These are phyloP conservation scores for Pulicaria dysenterica DNA, from an alignment of 129 eudicot species.

Conservation along the genomic window DNA sequence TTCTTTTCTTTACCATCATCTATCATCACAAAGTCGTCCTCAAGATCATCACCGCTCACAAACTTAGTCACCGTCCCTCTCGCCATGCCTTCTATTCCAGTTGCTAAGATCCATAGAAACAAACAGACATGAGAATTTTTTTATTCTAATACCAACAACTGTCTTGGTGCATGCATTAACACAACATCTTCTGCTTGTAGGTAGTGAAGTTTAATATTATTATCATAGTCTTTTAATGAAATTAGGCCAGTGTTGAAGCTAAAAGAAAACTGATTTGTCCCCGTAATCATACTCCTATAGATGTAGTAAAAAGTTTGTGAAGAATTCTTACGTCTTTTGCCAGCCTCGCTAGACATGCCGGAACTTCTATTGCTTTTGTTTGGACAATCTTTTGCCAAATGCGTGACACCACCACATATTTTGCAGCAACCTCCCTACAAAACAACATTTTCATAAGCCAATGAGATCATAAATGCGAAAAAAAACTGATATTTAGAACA, in stretches of 20 bases:
- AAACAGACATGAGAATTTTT: background rate
- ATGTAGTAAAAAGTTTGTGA: background rate
- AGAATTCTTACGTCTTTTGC: slow-evolving; percentile 46
- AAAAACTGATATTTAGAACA: background rate
- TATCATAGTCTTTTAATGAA: no score
- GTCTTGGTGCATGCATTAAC: no score
- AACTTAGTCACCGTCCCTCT: slow-evolving; percentile 71
- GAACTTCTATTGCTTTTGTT: slow-evolving; percentile 49
- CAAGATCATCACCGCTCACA: slow-evolving; percentile 88
- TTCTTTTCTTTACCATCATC: slow-evolving; percentile 32
- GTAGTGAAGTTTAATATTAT: no score
- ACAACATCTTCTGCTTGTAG: no score
- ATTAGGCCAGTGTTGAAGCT: no score
- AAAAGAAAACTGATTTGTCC: no score
- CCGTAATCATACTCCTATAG: no score
- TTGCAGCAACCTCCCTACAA: slow-evolving; percentile 91
- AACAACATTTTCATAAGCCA: background rate
- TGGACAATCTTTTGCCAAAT: slow-evolving; percentile 94
- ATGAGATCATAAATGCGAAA: background rate
- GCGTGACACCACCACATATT: slow-evolving; percentile 87
- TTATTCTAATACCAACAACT: background rate
- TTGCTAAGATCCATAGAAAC: slow-evolving; percentile 35
- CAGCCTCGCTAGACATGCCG: slow-evolving; percentile 29
- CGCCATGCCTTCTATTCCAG: slow-evolving; percentile 41
- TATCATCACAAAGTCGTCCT: slow-evolving; percentile 68